Percentiles rank a stretch among this genome's conserved stretches.
These are phyloP conservation scores for Cyclaneusma minus DNA, from an alignment of 2,329 filamentous ascomycete species.

Conservation along the genomic window DNA sequence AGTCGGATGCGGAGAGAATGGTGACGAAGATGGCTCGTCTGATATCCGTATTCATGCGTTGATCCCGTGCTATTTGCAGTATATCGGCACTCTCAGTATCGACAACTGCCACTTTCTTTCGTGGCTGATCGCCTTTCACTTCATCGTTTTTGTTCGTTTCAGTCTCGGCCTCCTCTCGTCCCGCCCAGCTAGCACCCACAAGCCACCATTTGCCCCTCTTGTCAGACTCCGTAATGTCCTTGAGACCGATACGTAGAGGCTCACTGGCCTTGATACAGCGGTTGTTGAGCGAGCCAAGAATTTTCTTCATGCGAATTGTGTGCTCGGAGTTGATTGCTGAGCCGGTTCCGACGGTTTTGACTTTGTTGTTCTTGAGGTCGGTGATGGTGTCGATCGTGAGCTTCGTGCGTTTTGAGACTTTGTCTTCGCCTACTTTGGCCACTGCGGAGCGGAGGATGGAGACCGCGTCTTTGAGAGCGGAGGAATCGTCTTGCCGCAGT, in stretches of 20 bases:
- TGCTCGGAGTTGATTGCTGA: constrained; percentile 66
- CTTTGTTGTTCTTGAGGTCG: constrained; percentile 84
- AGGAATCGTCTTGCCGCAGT: constrained; percentile 76
- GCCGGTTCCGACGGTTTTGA: constrained; percentile 59
- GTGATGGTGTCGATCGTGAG: constrained; percentile 98
- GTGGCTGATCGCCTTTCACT: constrained; percentile 1
- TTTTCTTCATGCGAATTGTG: constrained; percentile 77
- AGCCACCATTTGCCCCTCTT: constrained; percentile 98
- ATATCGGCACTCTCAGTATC: constrained; percentile 17
- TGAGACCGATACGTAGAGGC: constrained; percentile 65
- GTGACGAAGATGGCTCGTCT: constrained; percentile 70
- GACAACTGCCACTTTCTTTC: constrained; percentile 3
- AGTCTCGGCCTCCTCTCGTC: constrained; percentile 15
- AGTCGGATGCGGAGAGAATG: constrained; percentile 73
- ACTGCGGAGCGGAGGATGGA: constrained; percentile 61
- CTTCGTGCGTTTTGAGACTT: constrained; percentile 73
- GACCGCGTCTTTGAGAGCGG: constrained; percentile 78
- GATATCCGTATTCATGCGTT: constrained; percentile 21
- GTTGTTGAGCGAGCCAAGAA: constrained; percentile 60
- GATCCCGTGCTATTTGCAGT: constrained; percentile 19
- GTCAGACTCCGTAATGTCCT: constrained; percentile 69
- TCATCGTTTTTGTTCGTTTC: constrained; percentile 1
- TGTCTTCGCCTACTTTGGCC: constrained; percentile 47
- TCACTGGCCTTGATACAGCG: constrained; percentile 57
- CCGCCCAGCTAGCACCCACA: constrained; percentile 81